Evolutionary conservation across 2,329 filamentous ascomycete genomes (phyloP), one percentile per base, ranked within the genome.

Genomic region (Zasmidium citrigriseum): DNA sequence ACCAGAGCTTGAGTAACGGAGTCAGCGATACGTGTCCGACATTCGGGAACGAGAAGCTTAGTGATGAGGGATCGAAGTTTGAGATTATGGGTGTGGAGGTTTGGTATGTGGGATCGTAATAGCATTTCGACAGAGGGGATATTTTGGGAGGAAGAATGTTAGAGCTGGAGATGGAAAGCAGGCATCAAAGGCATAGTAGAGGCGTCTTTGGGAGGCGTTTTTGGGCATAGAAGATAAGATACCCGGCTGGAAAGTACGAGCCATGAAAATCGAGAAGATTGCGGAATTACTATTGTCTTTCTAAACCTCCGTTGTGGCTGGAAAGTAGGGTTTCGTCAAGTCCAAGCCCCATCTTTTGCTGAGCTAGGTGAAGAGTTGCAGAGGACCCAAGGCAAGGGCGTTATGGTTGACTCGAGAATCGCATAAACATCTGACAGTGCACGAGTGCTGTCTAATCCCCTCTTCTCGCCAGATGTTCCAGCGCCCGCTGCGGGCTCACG

Each of bases 1-100:
- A 97, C 72, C 89, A 93, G 66, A 86, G 85, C 18, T 85, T 98
- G 47, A 90, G 93, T 63, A 85, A 88, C 57, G 95, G 95, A 2
- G 86, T 96, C 53, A 96, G 91, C 69, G 87, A 89, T 45, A 82
- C 85, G 3, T 96, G 92, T 72, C 87, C 90, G 61, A 99, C 95
- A 0, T 99, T 98, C 77, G 91, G 92, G 0, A 99, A 99, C 67
- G 93, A 97, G 78, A 88, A 90, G 10, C 78, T 99, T 52, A 97
- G 93, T 68, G 93, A 97, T 55, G 91, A 96, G 70, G 95, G 93
- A 1, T 86, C 88, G 60, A 96, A 96, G 73, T 99, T 98, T 71
- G 90, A 91, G 60, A 85, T 99, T 12, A 72, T 97, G 27, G 93
- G 92, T 1, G 90, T 97, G 1, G 95, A 99, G 77, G 76, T 98